These are phyloP conservation scores for Boletellus ananiceps DNA, from an alignment of 768 basidiomycete species.

Conservation along the genomic window DNA sequence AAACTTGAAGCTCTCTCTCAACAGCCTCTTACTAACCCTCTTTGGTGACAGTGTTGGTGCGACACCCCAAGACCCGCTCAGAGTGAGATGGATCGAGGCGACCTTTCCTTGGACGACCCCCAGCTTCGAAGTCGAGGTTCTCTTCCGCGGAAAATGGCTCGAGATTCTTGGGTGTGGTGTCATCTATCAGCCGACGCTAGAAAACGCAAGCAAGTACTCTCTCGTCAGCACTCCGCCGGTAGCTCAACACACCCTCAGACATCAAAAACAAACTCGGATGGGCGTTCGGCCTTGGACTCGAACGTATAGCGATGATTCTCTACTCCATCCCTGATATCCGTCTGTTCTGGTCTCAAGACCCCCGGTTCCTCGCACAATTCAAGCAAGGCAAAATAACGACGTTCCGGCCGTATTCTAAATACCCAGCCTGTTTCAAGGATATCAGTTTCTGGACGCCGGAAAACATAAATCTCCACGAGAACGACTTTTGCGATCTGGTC, in stretches of 20 bases:
- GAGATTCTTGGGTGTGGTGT: constrained; percentile 96
- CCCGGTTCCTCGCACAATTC: constrained; percentile 88
- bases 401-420: constrained; percentile 91
- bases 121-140: constrained; percentile 96
- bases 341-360: constrained; percentile 91
- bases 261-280: constrained; percentile 85
- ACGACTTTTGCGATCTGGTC: constrained; percentile 95
- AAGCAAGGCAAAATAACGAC: constrained; percentile 64
- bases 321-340: constrained; percentile 97
- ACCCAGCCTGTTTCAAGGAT: constrained; percentile 91
- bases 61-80: constrained; percentile 62
- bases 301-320: constrained; percentile 96
- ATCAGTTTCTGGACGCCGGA: constrained; percentile 88
- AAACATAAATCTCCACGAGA: constrained; percentile 68
- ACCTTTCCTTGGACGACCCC: constrained; percentile 98
- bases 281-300: constrained; percentile 97
- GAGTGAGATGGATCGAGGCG: constrained; percentile 95
- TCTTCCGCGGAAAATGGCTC: constrained; percentile 94
- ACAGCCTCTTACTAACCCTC: constrained; percentile 74
- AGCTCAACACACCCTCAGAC: constrained; percentile 39
- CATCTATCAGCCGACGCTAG: constrained; percentile 81
- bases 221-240: background rate
- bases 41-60: constrained; percentile 62
- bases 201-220: constrained; percentile 68
- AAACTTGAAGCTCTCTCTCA: constrained; percentile 88